These are phyloP conservation scores for Ogataea glucozyma DNA, from an alignment of 805 yeast species.

Conservation along the genomic window DNA sequence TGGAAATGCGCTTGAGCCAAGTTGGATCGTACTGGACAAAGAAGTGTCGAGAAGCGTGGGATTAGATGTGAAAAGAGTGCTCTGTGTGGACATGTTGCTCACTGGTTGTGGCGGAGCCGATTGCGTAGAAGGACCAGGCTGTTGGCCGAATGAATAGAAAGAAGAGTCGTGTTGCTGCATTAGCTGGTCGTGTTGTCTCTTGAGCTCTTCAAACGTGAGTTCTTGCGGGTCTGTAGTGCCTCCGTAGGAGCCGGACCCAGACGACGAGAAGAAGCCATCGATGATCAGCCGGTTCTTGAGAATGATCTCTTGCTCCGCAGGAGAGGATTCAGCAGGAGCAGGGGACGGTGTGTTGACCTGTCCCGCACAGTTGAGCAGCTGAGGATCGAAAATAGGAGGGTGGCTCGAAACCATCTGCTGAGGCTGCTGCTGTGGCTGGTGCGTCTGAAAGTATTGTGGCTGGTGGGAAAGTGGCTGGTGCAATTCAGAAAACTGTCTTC, in stretches of 20 bases:
- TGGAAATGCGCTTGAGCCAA: not conserved
- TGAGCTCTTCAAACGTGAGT: constrained; percentile 24
- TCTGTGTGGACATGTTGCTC: not conserved
- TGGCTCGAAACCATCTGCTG: constrained; percentile 5
- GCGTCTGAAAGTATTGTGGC: too few relatives aligned
- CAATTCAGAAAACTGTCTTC: not conserved
- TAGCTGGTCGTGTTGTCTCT: constrained; percentile 23
- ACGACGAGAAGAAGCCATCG: constrained; percentile 15
- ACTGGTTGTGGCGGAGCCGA: constrained; percentile 2
- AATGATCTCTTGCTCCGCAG: constrained; percentile 3
- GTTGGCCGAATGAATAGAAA: constrained; percentile 19
- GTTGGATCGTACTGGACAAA: not conserved
- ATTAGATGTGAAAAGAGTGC: not conserved
- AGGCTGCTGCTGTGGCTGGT: constrained; percentile 2
- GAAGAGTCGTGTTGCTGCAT: constrained; percentile 19
- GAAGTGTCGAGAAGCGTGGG: not conserved
- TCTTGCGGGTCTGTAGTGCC: constrained; percentile 4
- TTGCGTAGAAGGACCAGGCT: too few relatives aligned
- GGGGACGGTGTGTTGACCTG: not conserved
- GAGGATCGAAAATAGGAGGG: constrained; percentile 20
- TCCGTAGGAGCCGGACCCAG: constrained; percentile 1
- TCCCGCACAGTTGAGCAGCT: constrained; percentile 9
- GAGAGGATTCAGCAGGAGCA: not conserved
- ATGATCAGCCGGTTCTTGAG: constrained; percentile 15
- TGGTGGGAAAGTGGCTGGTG: too few relatives aligned